Evolutionary conservation across 208 protist species (phyloP), one percentile per base, ranked within the genome.

Genomic region (Crithidia fasciculata): DNA sequence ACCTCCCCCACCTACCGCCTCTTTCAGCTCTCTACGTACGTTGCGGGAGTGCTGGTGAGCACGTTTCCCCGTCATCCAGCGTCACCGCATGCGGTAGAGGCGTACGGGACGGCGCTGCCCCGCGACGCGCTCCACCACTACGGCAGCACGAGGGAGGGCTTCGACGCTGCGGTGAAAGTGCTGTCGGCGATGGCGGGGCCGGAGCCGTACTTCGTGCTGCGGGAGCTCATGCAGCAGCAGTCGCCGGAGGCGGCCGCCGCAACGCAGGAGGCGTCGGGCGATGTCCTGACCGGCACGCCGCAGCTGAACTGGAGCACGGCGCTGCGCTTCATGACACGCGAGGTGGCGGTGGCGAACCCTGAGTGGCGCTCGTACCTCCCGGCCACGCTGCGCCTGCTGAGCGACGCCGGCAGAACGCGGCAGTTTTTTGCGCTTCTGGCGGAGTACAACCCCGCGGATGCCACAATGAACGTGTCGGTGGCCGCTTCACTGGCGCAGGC

Each of bases 381-480:
- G 3, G 62, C 65, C 10, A 89, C 87, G 16, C 69, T 96, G 60
- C 85, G 91, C 16, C 81, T 96, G n/a, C 82, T 96, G 28, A 93
- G 89, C 73, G 91, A 96, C 81, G 91, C 89, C 9, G 87, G 87
- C 43, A 74, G 83, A 41, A 50, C 40, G n/a, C 53, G 69, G 5
- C 58, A 58, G 28, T 90, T 93, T 66, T 90, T 90, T 60, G 19
- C 60, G 7, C 72, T 93, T 4, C 62, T 94, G 37, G 40, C 49
- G 18, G 85, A 96, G 63, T 88, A 86, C 74, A 66, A 84, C 58
- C 45, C 47, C 45, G 61, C 19, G 37, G 65, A 56, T 50, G 70
- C 54, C 5, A 66, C 10, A 13, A 39, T 54, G 8, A 83, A 82
- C 73, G 69, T 83, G 37, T 83, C 67, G 15, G 85, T 94, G 41